Conservation (phyloP, 2,329 filamentous ascomycete genomes). For the Alternaria rosae region DNA sequence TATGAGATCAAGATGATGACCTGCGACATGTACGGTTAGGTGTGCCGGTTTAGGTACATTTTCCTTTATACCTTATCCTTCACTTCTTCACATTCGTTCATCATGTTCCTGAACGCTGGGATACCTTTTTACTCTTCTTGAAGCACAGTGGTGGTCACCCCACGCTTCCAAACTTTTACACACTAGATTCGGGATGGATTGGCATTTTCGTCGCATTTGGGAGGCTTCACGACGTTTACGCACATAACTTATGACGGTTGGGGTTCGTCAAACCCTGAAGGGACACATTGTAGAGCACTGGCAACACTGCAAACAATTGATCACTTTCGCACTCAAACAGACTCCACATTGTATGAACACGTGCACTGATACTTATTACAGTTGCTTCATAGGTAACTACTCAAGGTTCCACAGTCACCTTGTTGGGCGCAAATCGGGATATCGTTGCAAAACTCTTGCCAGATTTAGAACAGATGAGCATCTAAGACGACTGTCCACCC, state of each 20-base stretch:
- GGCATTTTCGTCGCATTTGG: neutral
- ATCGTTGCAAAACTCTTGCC: neutral
- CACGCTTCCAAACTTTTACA: neutral
- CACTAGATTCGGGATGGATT: neutral
- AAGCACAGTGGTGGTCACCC: neutral
- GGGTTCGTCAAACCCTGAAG: neutral
- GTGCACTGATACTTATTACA: neutral
- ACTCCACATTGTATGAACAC: neutral
- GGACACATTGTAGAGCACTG: neutral
- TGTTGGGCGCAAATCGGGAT: neutral
- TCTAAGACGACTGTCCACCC: constrained; percentile 50
- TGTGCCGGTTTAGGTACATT: neutral
- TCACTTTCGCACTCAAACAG: neutral
- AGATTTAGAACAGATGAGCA: neutral
- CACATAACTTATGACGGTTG: constrained; percentile 4
- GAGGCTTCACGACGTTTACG: neutral
- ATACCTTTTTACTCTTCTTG: constrained; percentile 2
- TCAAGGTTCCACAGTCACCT: neutral
- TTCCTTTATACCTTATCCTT: constrained; percentile 10
- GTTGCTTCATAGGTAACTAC: neutral
- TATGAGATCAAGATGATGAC: constrained; percentile 53
- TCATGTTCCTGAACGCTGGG: constrained; percentile 16
- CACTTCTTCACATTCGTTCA: constrained; percentile 17
- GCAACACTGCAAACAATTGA: constrained; percentile 1
- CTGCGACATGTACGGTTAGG: constrained; percentile 36